A percentile compares a stretch with the other conserved stretches of the same genome.
Evolutionary conservation across 2,329 filamentous ascomycete species (phyloP).

Genomic region (Alternaria consortialis): DNA sequence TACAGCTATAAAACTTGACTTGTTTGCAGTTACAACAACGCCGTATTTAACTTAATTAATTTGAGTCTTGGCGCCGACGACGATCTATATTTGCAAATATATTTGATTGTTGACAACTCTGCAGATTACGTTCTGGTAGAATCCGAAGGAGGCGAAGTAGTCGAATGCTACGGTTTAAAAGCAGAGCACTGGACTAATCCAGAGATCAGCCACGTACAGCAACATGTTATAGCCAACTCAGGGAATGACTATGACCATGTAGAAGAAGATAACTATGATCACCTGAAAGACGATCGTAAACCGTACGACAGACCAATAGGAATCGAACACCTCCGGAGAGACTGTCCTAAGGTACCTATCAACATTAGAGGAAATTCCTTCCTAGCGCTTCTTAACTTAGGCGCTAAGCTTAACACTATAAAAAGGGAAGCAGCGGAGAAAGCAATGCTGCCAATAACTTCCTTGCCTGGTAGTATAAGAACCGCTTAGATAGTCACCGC

Average conservation of each 20-base stretch:
- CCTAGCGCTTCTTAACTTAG: no score
- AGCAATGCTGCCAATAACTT: no score
- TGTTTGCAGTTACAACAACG: no score
- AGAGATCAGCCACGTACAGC: neutral
- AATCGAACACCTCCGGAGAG: neutral
- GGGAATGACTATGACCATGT: neutral
- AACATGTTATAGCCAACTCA: neutral
- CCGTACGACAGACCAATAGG: neutral
- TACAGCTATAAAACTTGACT: no score
- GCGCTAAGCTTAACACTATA: no score
- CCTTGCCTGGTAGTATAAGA: no score
- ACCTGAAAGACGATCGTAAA: neutral
- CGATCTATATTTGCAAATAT: no score
- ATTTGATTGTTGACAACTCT: no score
- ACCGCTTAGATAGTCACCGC: no score
- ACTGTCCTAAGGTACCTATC: neutral
- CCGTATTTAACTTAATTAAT: no score
- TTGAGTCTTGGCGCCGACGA: no score
- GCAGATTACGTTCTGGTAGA: neutral
- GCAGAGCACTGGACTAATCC: neutral
- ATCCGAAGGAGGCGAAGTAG: neutral
- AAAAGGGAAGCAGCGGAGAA: no score
- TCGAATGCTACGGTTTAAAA: neutral
- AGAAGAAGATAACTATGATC: neutral
- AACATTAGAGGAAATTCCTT: neutral